Evolutionary conservation across 768 basidiomycete genomes (phyloP).

Genomic region (Inosperma sp.): DNA sequence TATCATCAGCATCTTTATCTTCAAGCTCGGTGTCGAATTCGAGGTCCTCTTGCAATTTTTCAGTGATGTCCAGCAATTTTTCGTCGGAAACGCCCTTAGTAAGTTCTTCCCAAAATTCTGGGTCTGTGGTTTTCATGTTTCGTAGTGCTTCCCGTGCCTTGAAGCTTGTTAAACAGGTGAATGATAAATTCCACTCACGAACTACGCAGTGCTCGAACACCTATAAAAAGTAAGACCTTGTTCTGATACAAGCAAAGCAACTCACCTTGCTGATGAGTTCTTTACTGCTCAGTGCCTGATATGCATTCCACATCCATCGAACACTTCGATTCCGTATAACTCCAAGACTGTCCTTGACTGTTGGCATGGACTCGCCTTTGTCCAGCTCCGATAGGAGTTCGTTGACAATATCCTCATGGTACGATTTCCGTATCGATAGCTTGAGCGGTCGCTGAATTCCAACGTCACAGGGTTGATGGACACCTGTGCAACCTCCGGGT

Average conservation of each 20-base stretch:
- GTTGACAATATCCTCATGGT: conserved; percentile 33
- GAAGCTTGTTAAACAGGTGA: conserved; percentile 19
- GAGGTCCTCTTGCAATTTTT: background rate
- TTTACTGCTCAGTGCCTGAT: conserved; percentile 23
- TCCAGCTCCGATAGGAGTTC: conserved; percentile 24
- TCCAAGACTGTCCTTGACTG: conserved; percentile 30
- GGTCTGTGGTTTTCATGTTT: conserved; percentile 11
- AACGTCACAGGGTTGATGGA: conserved; percentile 33
- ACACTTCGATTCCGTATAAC: conserved; percentile 27
- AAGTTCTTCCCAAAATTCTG: conserved; percentile 18
- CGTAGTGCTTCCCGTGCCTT: conserved; percentile 14
- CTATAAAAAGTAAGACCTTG: conserved; percentile 13
- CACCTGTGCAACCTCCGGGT: conserved; percentile 33
- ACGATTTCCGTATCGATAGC: conserved; percentile 26
- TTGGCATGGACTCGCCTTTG: conserved; percentile 25
- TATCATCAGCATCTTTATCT: conserved; percentile 2
- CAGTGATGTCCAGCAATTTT: background rate
- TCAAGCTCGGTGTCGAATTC: conserved; percentile 1
- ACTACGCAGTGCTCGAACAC: conserved; percentile 23
- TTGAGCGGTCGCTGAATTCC: conserved; percentile 39
- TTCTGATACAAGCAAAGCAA: background rate
- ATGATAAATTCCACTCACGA: conserved; percentile 26
- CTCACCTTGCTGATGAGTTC: conserved; percentile 30
- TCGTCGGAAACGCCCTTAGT: background rate
- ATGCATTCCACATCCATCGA: conserved; percentile 33